Evolutionary conservation across 2,329 filamentous ascomycete genomes (phyloP).

Genomic region (Neopestalotiopsis clavispora): DNA sequence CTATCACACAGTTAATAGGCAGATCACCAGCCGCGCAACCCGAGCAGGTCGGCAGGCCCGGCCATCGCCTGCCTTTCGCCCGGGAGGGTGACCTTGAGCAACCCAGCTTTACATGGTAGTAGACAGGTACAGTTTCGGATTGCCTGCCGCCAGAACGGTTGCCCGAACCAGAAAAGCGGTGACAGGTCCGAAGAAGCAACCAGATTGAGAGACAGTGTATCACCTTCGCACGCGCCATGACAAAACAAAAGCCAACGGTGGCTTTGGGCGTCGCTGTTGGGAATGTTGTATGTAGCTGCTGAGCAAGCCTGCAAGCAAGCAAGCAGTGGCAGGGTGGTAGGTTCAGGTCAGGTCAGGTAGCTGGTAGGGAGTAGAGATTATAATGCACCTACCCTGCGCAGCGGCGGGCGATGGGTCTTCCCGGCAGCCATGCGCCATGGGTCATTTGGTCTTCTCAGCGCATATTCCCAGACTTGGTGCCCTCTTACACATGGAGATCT

Average conservation of each 20-base stretch:
- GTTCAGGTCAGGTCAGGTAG: not conserved
- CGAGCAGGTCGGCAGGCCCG: not conserved
- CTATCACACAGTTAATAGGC: not conserved
- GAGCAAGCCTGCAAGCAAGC: not conserved
- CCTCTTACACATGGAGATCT: not conserved
- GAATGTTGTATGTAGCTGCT: not conserved
- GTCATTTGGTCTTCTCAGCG: not conserved
- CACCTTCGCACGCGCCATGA: not conserved
- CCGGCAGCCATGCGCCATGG: not conserved
- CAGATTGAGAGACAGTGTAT: not conserved
- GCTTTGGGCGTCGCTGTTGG: not conserved
- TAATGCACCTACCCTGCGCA: not conserved
- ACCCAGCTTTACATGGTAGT: not conserved
- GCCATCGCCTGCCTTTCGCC: not conserved
- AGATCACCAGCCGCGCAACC: not conserved
- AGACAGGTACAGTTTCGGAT: not conserved
- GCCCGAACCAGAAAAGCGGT: slow-evolving; percentile 5
- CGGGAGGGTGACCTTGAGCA: not conserved
- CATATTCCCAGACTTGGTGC: not conserved
- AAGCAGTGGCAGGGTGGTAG: not conserved
- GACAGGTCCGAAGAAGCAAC: slow-evolving; percentile 4
- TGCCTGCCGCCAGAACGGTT: slow-evolving; percentile 4
- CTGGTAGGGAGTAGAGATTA: not conserved
- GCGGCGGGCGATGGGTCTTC: not conserved
- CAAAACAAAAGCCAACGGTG: not conserved